phyloP scores from a whole-genome alignment of 805 yeast genomes.

The Starmerella scarabaei region DNA sequence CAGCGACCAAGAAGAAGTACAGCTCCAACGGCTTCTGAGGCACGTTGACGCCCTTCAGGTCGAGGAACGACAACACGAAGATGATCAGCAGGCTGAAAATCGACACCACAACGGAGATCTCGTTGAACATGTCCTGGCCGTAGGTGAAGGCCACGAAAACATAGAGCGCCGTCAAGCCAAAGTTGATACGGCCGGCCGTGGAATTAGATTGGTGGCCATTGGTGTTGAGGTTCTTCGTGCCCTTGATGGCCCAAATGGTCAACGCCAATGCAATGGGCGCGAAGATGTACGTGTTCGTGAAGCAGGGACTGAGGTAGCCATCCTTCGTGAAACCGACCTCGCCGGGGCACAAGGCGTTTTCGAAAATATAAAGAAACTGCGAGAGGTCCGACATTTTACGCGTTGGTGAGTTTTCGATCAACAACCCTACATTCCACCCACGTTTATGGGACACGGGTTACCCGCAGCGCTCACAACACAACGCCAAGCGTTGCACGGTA shows the following conservation, averaged over 20 bases:
- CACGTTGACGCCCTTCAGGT: constrained; percentile 21
- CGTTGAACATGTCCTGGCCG: constrained; percentile 20
- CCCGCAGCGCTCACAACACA: too few relatives aligned
- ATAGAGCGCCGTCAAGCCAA: constrained; percentile 15
- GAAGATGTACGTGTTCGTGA: constrained; percentile 21
- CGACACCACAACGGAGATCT: constrained; percentile 13
- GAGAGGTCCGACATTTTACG: too few relatives aligned
- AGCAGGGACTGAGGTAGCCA: constrained; percentile 21
- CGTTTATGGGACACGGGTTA: too few relatives aligned
- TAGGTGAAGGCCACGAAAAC: constrained; percentile 4
- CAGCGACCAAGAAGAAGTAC: constrained; percentile 20
- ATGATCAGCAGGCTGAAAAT: constrained; percentile 11
- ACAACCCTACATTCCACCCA: too few relatives aligned
- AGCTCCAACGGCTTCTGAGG: constrained; percentile 19
- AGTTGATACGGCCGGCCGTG: constrained; percentile 15
- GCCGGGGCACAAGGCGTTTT: constrained; percentile 17
- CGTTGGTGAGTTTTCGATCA: too few relatives aligned
- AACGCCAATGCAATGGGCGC: constrained; percentile 16
- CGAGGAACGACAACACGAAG: constrained; percentile 20
- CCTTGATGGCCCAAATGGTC: constrained; percentile 14
- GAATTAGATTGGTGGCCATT: constrained; percentile 14
- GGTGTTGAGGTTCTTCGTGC: constrained; percentile 10
- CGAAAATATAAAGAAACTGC: constrained; percentile 2
- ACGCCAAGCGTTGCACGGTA: too few relatives aligned
- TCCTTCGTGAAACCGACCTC: constrained; percentile 16